Evolutionary conservation across 169 alveolate genomes (phyloP), one percentile per base, ranked within the genome.

Genomic region (Eimeria zaria): DNA sequence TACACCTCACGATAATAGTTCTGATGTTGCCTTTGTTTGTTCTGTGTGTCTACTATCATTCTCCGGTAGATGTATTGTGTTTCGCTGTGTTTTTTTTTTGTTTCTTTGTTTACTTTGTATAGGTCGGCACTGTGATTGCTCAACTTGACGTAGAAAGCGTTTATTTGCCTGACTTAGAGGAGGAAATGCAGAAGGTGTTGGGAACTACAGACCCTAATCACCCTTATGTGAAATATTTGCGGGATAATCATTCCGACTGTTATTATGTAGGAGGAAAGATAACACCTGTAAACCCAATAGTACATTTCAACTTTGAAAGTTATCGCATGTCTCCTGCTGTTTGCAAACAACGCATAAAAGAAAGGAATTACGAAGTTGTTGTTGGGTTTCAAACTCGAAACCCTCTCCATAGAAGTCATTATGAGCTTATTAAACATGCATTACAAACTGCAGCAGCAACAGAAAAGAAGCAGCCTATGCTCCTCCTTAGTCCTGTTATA

Each of bases 381-480:
- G 96, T 97, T 14, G 98, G 97, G n/a, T 97, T 97, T 78, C 97
- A 97, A 58, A 97, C 98, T 16, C 78, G 98, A 6, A 97, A 97
- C 64, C 98, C 98, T 14, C 95, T 97, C 90, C 98, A 97, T 73
- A 60, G 80, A n/a, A 89, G 98, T 16, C 98, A 97, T 51, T 95
- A 88, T 71, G 98, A 97, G 83, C 92, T 97, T 44, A 93, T 96
- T 11, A 51, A 58, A 84, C 55, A n/a, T 30, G 97, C 96, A 1
- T 62, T 92, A 27, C 64, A 58, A 46, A 69, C 44, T 0, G 97
- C 67, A 27, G 90, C 81, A 11, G 62, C 41, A 6, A 93, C 58
- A 11, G 95, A 44, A 9, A 62, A 95, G 62, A 44, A 73, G 44
- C 51, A 24, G 53, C 89, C 96, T 0, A 58, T 83, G 51, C 95